Base-by-base conservation (phyloP, 495 filamentous ascomycete genomes). In the Astrothelium subdiscretum region DNA sequence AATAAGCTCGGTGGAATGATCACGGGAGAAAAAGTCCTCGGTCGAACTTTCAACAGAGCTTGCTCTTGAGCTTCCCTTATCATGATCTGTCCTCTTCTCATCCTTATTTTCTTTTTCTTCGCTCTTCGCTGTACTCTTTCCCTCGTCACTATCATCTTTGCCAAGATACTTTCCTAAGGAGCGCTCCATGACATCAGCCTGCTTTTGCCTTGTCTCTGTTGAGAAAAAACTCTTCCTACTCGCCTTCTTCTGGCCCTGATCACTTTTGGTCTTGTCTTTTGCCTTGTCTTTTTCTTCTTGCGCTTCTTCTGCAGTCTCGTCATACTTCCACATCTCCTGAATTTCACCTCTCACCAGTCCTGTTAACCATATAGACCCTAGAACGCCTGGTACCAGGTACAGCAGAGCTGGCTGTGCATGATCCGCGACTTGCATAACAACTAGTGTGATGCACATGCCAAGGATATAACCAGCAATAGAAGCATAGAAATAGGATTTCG, bases 371-470 rank as follows among this genome's bases (percentile, higher is more conserved):
- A 95, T 67, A 1, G 85, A 79, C 12, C 78, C 76, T 12, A 96
- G 71, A 2, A 97, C 91, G 1, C 88, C 85, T 0, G 94, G 94
- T 2, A 97, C 95, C 15, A 98, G 83, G 68, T 98, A 98, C 8
- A 98, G 76, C 43, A 98, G 79, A 12, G 94, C 94, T 0, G 94
- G 94, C 66, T 98, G 94, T 11, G 88, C 88, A 65, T 94, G 90
- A 35, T 85, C 79, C 62, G 80, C 92, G 24, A 87, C 75, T 32
- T 91, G 79, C 78, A 97, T 88, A 35, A 91, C 87, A 0, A 78
- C 75, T 31, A 97, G 70, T 0, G 92, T 97, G 8, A 78, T 73
- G 4, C 91, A 35, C 88, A 97, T 91, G 2, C 89, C 91, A 18
- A 85, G 20, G 0, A 88, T 62, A 72, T 98, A 98, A 0, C 95